Evolutionary conservation across 805 yeast species (phyloP).

Genomic region (Yamadazyma philogaea): DNA sequence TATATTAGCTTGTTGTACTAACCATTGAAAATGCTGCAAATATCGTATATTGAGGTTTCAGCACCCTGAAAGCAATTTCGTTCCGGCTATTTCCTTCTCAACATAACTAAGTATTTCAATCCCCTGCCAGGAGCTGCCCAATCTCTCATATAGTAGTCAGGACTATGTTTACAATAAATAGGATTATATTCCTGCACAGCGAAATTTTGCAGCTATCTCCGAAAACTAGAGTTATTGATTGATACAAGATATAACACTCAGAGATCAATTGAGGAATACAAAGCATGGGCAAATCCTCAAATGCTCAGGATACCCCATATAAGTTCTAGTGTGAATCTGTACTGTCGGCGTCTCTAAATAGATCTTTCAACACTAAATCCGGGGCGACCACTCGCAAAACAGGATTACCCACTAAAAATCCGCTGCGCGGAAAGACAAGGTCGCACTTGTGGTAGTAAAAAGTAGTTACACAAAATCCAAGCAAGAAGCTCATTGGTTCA

Average conservation of each 20-base stretch:
- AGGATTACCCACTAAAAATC: conserved; percentile 5
- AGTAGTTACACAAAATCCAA: conserved; percentile 10
- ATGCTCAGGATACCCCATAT: too few species aligned
- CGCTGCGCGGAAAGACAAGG: conserved; percentile 1
- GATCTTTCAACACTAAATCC: too few species aligned
- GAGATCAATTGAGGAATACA: too few species aligned
- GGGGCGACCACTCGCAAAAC: conserved; percentile 5
- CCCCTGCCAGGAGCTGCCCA: too few species aligned
- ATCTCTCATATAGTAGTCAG: background rate
- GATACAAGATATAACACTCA: too few species aligned
- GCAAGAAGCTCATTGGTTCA: conserved; percentile 14
- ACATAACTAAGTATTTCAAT: too few species aligned
- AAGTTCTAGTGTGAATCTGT: background rate
- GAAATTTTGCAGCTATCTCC: conserved; percentile 7
- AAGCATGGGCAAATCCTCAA: too few species aligned
- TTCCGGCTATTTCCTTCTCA: too few species aligned
- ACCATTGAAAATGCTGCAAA: too few species aligned
- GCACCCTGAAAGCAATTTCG: too few species aligned
- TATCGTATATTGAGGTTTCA: too few species aligned
- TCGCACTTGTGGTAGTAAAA: conserved; percentile 3
- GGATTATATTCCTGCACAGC: background rate
- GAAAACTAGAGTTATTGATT: background rate
- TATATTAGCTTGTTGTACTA: too few species aligned
- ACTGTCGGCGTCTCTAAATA: background rate
- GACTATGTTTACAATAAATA: background rate